Evolutionary conservation across 257 asterid genomes (phyloP).

Genomic region (Ajuga chamaepitys): DNA sequence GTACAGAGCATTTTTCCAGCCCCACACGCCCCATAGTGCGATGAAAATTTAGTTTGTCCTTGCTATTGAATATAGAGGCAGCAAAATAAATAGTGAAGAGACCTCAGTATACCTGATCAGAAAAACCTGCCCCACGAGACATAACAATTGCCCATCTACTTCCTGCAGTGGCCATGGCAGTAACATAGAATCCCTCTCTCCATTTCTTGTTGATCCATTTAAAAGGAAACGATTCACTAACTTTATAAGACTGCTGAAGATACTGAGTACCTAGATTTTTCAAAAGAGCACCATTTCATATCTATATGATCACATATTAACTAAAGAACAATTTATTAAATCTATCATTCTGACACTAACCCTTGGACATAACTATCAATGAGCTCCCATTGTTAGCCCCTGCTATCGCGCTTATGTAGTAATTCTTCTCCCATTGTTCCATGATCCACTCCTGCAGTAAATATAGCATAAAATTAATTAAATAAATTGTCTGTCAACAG

Average conservation of each 20-base stretch:
- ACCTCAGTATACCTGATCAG: conserved; percentile 41
- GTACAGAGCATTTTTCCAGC: too few relatives aligned
- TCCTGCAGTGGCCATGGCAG: conserved; percentile 73
- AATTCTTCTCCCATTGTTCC: conserved; percentile 67
- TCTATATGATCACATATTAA: neutral
- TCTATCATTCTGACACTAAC: conserved; percentile 24
- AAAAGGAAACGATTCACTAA: conserved; percentile 59
- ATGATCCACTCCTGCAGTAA: conserved; percentile 60
- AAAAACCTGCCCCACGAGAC: conserved; percentile 71
- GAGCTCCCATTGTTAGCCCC: conserved; percentile 65
- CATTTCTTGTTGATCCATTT: conserved; percentile 77
- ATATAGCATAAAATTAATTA: neutral
- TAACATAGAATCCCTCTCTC: conserved; percentile 65
- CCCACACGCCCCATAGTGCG: too few relatives aligned
- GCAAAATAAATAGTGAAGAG: neutral
- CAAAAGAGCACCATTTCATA: conserved; percentile 1
- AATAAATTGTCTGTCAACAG: neutral
- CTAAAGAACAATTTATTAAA: neutral
- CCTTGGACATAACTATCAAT: conserved; percentile 64
- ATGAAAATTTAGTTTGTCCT: too few relatives aligned
- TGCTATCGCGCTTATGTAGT: conserved; percentile 60
- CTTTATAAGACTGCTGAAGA: conserved; percentile 65
- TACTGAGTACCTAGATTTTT: conserved; percentile 43
- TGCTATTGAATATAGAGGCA: neutral
- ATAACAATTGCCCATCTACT: conserved; percentile 62